Conservation (phyloP, 768 basidiomycete genomes). For the Panaeolus cyanescens region DNA sequence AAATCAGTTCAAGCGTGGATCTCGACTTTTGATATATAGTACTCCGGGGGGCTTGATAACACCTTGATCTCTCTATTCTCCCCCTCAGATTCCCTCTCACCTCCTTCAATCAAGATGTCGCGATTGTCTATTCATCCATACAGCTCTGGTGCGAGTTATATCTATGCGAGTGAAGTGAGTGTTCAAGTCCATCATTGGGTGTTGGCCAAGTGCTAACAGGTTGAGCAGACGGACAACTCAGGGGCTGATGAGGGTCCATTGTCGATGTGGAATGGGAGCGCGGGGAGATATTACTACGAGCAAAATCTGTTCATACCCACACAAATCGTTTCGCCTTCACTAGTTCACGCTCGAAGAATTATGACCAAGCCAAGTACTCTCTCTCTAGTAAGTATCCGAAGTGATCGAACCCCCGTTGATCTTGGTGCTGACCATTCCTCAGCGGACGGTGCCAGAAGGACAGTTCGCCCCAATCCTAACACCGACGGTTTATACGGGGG, state of each 20-base stretch:
- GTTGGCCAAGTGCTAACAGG: constrained; percentile 3
- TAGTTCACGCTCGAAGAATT: background rate
- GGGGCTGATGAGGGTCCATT: constrained; percentile 6
- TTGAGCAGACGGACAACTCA: background rate
- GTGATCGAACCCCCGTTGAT: too few species aligned
- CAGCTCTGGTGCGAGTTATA: constrained; percentile 33
- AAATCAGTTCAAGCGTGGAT: constrained; percentile 2
- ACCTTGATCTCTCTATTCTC: constrained; percentile 15
- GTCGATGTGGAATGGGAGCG: constrained; percentile 2
- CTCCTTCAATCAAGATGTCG: background rate
- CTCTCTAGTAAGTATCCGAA: background rate
- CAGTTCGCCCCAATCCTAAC: background rate
- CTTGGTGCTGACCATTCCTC: too few species aligned
- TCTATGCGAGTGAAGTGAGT: constrained; percentile 32
- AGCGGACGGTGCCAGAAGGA: background rate
- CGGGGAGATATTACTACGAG: background rate
- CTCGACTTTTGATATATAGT: background rate
- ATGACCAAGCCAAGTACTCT: background rate
- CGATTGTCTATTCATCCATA: constrained; percentile 25
- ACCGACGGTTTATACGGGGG: background rate
- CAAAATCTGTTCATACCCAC: background rate
- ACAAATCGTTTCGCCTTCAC: background rate
- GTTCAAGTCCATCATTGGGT: background rate
- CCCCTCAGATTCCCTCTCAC: background rate
- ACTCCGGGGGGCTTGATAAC: background rate